Percentiles rank a stretch among this genome's conserved stretches.
These are phyloP conservation scores for Sclerotinia spermophila DNA, from an alignment of 2,329 filamentous ascomycete genomes.

Conservation along the genomic window DNA sequence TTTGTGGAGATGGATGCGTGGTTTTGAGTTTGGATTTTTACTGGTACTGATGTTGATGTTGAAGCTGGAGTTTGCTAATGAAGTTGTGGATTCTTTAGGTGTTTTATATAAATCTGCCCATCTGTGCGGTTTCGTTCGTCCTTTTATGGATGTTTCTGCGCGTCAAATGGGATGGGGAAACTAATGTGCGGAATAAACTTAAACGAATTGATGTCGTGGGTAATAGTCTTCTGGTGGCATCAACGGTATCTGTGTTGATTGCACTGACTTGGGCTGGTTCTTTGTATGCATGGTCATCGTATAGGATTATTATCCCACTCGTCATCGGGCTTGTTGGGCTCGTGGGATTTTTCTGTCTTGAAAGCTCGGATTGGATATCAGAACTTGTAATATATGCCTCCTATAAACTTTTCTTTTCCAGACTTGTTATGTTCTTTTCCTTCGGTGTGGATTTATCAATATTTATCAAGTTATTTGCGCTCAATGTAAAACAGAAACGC, in stretches of 20 bases:
- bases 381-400: not conserved
- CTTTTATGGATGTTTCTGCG: not conserved
- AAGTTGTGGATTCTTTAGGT: not conserved
- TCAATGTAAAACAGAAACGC: not conserved
- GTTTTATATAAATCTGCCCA: constrained; percentile 21
- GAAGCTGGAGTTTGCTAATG: no score
- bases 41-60: no score
- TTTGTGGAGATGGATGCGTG: not conserved
- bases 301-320: not conserved
- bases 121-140: constrained; percentile 12
- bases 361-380: not conserved
- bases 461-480: not conserved
- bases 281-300: not conserved
- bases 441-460: not conserved
- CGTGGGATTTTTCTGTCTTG: not conserved
- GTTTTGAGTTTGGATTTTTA: not conserved
- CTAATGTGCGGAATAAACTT: constrained; percentile 22
- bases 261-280: not conserved
- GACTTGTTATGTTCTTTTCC: not conserved
- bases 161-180: not conserved
- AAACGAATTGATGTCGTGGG: not conserved
- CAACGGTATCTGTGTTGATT: not conserved
- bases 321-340: not conserved
- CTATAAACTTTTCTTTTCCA: not conserved
- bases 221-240: not conserved